phyloP scores from a whole-genome alignment of 177 flowering plant species.

The Vitis hybrid region DNA sequence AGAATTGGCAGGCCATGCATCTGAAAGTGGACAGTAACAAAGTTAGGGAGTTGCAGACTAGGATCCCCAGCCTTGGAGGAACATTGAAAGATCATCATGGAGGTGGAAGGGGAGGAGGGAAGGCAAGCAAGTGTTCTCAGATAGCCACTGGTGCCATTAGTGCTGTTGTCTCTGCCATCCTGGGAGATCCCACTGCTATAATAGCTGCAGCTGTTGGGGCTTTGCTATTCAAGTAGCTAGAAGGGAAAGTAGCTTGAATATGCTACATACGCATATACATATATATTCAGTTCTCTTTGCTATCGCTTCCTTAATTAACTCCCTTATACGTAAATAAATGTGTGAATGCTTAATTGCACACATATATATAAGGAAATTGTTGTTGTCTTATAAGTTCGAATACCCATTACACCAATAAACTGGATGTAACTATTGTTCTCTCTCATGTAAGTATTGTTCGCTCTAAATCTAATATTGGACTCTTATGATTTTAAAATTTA shows the following conservation, averaged over 20 bases:
- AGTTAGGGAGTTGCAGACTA: conserved; percentile 40
- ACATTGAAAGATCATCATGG: conserved; percentile 26
- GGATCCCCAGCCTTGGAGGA: conserved; percentile 47
- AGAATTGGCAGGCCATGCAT: conserved; percentile 62
- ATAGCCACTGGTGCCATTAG: conserved; percentile 53
- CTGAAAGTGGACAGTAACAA: conserved; percentile 42
- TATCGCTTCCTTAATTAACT: too few species aligned
- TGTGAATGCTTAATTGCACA: too few species aligned
- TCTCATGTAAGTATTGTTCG: too few species aligned
- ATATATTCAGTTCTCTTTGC: too few species aligned
- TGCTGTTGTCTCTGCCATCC: conserved; percentile 47
- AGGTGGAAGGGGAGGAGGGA: conserved; percentile 21
- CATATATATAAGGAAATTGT: too few species aligned
- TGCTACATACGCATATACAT: too few species aligned
- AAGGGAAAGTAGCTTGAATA: background rate
- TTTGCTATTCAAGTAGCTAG: conserved; percentile 36
- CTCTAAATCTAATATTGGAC: too few species aligned
- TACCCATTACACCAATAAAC: too few species aligned
- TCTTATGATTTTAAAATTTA: too few species aligned
- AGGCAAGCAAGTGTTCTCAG: conserved; percentile 45
- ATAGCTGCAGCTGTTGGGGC: conserved; percentile 52
- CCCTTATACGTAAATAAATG: too few species aligned
- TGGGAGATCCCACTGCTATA: conserved; percentile 62
- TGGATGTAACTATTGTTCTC: too few species aligned
- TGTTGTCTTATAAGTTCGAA: too few species aligned